Evolutionary conservation across 1,139 yeast genomes (phyloP).

Genomic region (Kazachstania sp.): DNA sequence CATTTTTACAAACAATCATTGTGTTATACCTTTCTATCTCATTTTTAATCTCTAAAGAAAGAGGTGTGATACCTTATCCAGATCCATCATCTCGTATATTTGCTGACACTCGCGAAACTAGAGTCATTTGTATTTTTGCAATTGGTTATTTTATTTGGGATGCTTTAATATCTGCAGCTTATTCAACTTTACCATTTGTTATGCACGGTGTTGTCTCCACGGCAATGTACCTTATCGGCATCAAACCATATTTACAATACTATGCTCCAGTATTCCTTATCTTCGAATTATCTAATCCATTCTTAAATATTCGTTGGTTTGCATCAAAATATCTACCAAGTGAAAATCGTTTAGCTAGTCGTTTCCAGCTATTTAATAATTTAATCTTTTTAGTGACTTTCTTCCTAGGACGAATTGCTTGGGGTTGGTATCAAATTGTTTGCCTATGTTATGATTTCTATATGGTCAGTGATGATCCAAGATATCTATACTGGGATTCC

Average conservation of each 20-base stretch:
- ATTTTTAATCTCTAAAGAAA: conserved; percentile 12
- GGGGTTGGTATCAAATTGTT: conserved; percentile 76
- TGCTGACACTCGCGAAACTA: conserved; percentile 66
- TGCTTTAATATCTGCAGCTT: conserved; percentile 50
- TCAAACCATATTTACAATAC: conserved; percentile 69
- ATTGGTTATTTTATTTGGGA: conserved; percentile 94
- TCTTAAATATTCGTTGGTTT: conserved; percentile 87
- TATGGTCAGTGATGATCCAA: conserved; percentile 34
- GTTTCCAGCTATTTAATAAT: conserved; percentile 54
- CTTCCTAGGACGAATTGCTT: conserved; percentile 67
- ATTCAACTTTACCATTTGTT: conserved; percentile 63
- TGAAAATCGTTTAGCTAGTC: conserved; percentile 42
- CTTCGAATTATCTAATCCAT: conserved; percentile 90
- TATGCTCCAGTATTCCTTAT: conserved; percentile 78
- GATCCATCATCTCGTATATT: conserved; percentile 44
- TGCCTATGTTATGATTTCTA: conserved; percentile 48
- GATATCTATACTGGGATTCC: conserved; percentile 41
- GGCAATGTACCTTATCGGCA: conserved; percentile 56
- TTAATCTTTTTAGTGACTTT: conserved; percentile 57
- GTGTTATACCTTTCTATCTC: conserved; percentile 25
- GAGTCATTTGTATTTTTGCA: conserved; percentile 63
- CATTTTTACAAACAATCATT: conserved; percentile 28
- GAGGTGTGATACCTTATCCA: conserved; percentile 12
- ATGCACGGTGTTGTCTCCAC: conserved; percentile 82
- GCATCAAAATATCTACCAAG: conserved; percentile 50